phyloP scores from a whole-genome alignment of 139 green algal species.

The Desmodesmus armatus region DNA sequence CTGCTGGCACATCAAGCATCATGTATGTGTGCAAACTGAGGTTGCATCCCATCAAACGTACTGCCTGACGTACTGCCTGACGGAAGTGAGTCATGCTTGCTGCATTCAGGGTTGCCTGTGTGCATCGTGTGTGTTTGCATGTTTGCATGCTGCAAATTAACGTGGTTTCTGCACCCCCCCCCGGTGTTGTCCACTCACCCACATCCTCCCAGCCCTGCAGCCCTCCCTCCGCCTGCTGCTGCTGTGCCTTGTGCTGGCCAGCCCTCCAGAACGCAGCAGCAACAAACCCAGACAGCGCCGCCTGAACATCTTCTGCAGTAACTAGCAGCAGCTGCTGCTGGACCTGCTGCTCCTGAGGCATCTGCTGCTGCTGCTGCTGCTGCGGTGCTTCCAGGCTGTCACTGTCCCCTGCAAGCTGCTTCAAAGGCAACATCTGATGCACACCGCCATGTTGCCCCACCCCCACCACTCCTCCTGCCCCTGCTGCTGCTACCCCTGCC shows the following conservation, averaged over 20 bases:
- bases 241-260: conserved; percentile 25
- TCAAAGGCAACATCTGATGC: neutral
- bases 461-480: too few relatives aligned
- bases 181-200: conserved; percentile 60
- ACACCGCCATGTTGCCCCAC: too few relatives aligned
- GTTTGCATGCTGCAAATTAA: too few relatives aligned
- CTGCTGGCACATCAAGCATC: too few relatives aligned
- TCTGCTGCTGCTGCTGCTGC: conserved; percentile 5
- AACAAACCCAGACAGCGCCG: conserved; percentile 68
- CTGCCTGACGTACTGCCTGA: too few relatives aligned
- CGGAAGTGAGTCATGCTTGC: too few relatives aligned
- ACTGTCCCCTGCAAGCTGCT: conserved; percentile 6
- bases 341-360: neutral
- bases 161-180: too few relatives aligned
- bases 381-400: too few relatives aligned
- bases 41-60: too few relatives aligned
- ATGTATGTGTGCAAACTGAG: too few relatives aligned
- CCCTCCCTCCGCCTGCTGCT: conserved; percentile 36
- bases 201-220: conserved; percentile 85
- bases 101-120: too few relatives aligned
- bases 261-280: conserved; percentile 77
- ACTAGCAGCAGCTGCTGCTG: conserved; percentile 13
- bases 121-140: too few relatives aligned
- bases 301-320: neutral
- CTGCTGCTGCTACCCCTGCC: neutral